Percentiles rank a stretch among this genome's conserved stretches.
These are phyloP conservation scores for Pichia scutulata DNA, from an alignment of 805 yeast genomes.

Conservation along the genomic window DNA sequence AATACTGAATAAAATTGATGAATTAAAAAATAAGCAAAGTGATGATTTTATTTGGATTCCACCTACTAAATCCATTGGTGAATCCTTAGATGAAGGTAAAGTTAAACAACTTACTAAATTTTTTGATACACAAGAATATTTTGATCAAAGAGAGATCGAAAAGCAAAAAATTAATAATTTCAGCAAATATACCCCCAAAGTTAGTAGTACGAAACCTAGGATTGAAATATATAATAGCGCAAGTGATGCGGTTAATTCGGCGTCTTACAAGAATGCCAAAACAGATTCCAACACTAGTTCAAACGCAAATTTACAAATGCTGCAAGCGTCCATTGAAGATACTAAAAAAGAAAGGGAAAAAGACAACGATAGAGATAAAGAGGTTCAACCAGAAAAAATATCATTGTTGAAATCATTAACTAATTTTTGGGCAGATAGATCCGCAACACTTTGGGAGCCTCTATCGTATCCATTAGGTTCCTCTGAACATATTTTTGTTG, in stretches of 20 bases:
- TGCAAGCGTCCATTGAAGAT: background rate
- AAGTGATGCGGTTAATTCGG: conserved; percentile 61
- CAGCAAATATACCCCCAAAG: conserved; percentile 62
- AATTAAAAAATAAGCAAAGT: conserved; percentile 11
- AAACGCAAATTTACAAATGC: background rate
- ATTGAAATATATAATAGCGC: conserved; percentile 87
- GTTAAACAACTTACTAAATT: conserved; percentile 62
- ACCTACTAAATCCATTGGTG: conserved; percentile 16
- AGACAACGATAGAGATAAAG: conserved; percentile 3
- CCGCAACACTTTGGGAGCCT: conserved; percentile 93
- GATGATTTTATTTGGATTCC: conserved; percentile 14
- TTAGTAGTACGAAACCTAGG: conserved; percentile 71
- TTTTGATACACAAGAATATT: conserved; percentile 79
- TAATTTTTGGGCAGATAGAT: conserved; percentile 95
- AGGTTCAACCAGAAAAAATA: conserved; percentile 52
- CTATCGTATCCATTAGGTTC: conserved; percentile 73
- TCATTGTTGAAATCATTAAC: conserved; percentile 78
- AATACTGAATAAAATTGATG: conserved; percentile 11
- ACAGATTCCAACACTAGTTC: background rate
- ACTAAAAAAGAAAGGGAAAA: conserved; percentile 4
- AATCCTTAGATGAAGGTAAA: conserved; percentile 27
- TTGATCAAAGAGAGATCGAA: conserved; percentile 74
- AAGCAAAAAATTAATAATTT: conserved; percentile 48
- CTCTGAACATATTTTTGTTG: conserved; percentile 86
- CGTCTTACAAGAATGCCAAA: background rate